Base-by-base conservation (phyloP, 192 early-diverging fungal genomes). In the Entomortierella parvispora region DNA sequence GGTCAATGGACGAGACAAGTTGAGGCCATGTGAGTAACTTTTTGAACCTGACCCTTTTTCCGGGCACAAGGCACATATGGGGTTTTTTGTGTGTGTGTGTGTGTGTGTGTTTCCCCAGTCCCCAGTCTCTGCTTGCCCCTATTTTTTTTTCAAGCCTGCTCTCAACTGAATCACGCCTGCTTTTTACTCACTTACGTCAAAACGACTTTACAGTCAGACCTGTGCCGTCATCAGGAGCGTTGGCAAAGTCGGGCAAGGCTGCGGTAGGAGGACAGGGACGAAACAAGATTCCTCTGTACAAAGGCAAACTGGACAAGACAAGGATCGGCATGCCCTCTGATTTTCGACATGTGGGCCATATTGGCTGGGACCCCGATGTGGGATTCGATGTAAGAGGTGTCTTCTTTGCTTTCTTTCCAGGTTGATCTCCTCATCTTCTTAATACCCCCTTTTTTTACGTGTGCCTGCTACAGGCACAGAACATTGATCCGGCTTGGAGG, bases 401-500 rank as follows among this genome's bases (percentile, higher is more conserved):
- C 37, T 9, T 9, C 37, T 12, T 40, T 40, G 37, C 12, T 40
- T 40, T 5, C 37, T 5, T 12, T 40, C 37, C n/a, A n/a, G n/a
- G n/a, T n/a, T n/a, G n/a, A n/a, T n/a, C n/a, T n/a, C n/a, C n/a
- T n/a, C n/a, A n/a, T n/a, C n/a, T n/a, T n/a, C n/a, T 26, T 3
- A 1, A 45, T 46, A 44, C 22, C 25, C 3, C 23, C 32, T 31
- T 49, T 28, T 40, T 49, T 40, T 40, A 9, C 67, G 3, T 33
- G 33, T 57, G 45, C 42, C n/a, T 60, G 32, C 43, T 31, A 23
- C 23, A 83, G 81, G 85, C 88, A 25, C 89, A 90, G 44, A 90
- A 90, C 49, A 89, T 89, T 46, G 87, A 91, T 61, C 90, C 88
- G 52, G 83, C 88, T 71, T 92, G 91, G 86, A 84, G 82, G 58